Conservation (phyloP, 75 land plant species). For the Cunninghamia lanceolata region DNA sequence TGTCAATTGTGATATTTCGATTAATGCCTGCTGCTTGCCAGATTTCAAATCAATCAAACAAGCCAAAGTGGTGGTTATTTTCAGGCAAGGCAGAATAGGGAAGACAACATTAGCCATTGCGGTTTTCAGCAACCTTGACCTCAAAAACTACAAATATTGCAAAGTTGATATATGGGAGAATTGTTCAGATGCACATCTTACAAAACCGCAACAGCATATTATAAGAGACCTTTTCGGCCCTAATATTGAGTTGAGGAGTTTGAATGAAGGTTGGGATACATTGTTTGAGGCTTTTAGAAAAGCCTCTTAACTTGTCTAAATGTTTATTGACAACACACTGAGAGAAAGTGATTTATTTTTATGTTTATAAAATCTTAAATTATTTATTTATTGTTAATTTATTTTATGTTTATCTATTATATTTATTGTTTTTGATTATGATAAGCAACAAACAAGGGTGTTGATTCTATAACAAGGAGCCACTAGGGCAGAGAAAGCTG, state of each 20-base stretch:
- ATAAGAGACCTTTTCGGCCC: neutral
- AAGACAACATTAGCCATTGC: neutral
- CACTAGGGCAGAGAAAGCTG: no score
- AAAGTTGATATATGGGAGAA: neutral
- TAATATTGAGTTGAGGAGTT: no score
- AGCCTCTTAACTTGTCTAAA: neutral
- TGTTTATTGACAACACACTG: neutral
- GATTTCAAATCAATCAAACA: no score
- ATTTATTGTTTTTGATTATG: no score
- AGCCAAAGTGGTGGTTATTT: neutral
- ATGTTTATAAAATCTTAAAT: no score
- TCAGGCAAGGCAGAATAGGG: neutral
- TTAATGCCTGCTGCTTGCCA: no score
- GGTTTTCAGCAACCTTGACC: neutral
- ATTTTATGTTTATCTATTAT: no score
- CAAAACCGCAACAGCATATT: neutral
- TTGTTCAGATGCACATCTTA: neutral
- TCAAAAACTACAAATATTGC: neutral
- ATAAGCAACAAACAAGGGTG: no score
- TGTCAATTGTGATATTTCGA: no score
- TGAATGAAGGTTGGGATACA: neutral
- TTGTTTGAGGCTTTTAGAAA: neutral
- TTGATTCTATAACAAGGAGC: no score
- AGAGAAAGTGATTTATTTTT: no score
- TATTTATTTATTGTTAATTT: no score